These are phyloP conservation scores for Actinomortierella ambigua DNA, from an alignment of 371 early-diverging fungal genomes.

Conservation along the genomic window DNA sequence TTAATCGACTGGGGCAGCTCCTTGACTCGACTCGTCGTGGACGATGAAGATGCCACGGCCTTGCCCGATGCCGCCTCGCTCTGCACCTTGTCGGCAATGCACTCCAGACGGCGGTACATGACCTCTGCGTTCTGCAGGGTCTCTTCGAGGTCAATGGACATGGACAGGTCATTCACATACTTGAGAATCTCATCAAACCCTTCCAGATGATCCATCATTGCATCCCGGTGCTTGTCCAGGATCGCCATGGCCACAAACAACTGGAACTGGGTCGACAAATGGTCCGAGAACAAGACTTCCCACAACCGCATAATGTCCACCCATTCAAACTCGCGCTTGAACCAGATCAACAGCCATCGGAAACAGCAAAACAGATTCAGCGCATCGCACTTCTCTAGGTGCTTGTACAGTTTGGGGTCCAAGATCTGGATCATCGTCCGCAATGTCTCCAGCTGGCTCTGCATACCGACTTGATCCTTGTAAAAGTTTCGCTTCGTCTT, in stretches of 20 bases:
- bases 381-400: constrained; percentile 78
- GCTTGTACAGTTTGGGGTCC: constrained; percentile 78
- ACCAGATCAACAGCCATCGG: constrained; percentile 95
- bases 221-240: constrained; percentile 79
- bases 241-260: constrained; percentile 92
- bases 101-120: constrained; percentile 74
- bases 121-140: constrained; percentile 82
- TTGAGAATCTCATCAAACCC: constrained; percentile 92
- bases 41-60: too few species aligned
- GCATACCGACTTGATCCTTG: constrained; percentile 91
- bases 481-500: constrained; percentile 81
- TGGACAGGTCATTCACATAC: constrained; percentile 89
- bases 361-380: constrained; percentile 91
- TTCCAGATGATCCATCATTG: constrained; percentile 71
- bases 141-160: constrained; percentile 74
- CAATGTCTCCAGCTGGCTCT: constrained; percentile 77
- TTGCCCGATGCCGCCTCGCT: too few species aligned
- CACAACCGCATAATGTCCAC: constrained; percentile 81
- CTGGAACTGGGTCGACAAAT: constrained; percentile 78
- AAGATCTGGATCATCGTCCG: constrained; percentile 79
- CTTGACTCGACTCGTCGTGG: too few species aligned
- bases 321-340: constrained; percentile 94
- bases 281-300: constrained; percentile 92
- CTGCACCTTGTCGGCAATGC: constrained; percentile 54
- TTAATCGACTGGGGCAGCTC: too few species aligned